These are phyloP conservation scores for Chalciporus sphaerocephalus DNA, from an alignment of 768 basidiomycete species.

Conservation along the genomic window DNA sequence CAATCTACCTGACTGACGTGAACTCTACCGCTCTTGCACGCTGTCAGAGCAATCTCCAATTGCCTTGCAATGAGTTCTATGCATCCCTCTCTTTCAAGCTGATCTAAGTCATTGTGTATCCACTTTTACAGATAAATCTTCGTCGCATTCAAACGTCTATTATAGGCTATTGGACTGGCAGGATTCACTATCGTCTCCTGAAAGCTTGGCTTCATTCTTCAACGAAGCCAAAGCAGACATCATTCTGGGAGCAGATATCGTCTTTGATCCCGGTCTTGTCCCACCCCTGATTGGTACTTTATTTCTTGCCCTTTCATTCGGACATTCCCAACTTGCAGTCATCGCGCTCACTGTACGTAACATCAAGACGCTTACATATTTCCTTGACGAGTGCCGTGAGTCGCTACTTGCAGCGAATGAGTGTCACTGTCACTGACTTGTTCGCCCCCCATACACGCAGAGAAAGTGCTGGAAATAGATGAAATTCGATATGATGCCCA, in stretches of 20 bases:
- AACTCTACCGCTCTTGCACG: conserved; percentile 58
- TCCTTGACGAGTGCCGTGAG: conserved; percentile 37
- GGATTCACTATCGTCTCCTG: conserved; percentile 42
- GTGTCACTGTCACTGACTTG: conserved; percentile 1
- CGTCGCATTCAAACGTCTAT: conserved; percentile 41
- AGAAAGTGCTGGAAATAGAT: conserved; percentile 24
- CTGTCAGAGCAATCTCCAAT: conserved; percentile 54
- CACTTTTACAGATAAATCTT: conserved; percentile 48
- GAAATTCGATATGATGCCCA: conserved; percentile 20
- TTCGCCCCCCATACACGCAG: conserved; percentile 5
- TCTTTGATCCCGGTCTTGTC: conserved; percentile 63
- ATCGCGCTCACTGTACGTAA: conserved; percentile 52
- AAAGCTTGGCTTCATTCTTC: conserved; percentile 28
- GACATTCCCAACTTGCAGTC: conserved; percentile 17
- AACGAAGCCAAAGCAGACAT: conserved; percentile 46
- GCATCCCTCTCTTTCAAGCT: background rate
- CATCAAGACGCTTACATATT: conserved; percentile 44
- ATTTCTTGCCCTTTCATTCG: conserved; percentile 24
- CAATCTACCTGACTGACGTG: conserved; percentile 58
- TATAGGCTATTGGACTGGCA: conserved; percentile 63
- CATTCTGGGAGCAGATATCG: conserved; percentile 70
- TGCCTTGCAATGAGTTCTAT: conserved; percentile 61
- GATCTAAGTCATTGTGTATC: background rate
- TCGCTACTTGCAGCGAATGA: background rate
- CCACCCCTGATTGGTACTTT: conserved; percentile 52